A percentile compares a stretch with the other conserved stretches of the same genome.
Evolutionary conservation across 1,139 yeast genomes (phyloP).

Genomic region (Pichia sp.): DNA sequence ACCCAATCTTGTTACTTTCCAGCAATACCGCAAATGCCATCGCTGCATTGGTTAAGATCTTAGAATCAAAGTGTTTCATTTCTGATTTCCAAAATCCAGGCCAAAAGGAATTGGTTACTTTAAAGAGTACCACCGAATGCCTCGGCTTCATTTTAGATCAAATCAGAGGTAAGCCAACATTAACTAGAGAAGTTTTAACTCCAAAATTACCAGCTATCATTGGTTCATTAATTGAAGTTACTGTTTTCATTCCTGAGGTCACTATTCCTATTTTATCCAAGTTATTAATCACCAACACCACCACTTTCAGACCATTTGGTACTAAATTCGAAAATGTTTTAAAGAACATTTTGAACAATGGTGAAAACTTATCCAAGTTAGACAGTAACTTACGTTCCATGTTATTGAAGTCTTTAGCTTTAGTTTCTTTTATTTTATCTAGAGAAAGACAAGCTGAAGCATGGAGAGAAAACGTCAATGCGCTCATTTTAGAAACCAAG

Average conservation of each 20-base stretch:
- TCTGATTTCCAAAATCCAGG: constrained; percentile 36
- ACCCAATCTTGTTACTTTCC: constrained; percentile 51
- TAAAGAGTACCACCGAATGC: constrained; percentile 42
- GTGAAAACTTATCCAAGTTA: constrained; percentile 25
- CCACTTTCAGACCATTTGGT: constrained; percentile 80
- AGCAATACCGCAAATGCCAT: constrained; percentile 61
- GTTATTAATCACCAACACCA: constrained; percentile 59
- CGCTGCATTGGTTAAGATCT: constrained; percentile 50
- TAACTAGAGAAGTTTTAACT: constrained; percentile 81
- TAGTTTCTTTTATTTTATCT: constrained; percentile 52
- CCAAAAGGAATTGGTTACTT: constrained; percentile 28
- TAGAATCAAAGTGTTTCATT: constrained; percentile 50
- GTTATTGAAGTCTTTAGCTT: constrained; percentile 54
- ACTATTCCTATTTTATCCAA: constrained; percentile 49
- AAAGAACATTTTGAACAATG: constrained; percentile 33
- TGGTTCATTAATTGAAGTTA: constrained; percentile 48
- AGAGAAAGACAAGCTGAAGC: constrained; percentile 45
- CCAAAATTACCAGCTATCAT: constrained; percentile 72
- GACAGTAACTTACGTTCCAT: constrained; percentile 37
- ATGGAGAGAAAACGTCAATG: constrained; percentile 35
- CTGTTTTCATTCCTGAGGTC: constrained; percentile 40
- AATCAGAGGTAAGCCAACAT: constrained; percentile 78
- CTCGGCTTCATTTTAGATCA: constrained; percentile 48
- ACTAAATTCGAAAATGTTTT: constrained; percentile 55
- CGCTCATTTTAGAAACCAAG: constrained; percentile 45